Evolutionary conservation across 2,329 filamentous ascomycete species (phyloP).

Genomic region (Colletotrichum sp.): DNA sequence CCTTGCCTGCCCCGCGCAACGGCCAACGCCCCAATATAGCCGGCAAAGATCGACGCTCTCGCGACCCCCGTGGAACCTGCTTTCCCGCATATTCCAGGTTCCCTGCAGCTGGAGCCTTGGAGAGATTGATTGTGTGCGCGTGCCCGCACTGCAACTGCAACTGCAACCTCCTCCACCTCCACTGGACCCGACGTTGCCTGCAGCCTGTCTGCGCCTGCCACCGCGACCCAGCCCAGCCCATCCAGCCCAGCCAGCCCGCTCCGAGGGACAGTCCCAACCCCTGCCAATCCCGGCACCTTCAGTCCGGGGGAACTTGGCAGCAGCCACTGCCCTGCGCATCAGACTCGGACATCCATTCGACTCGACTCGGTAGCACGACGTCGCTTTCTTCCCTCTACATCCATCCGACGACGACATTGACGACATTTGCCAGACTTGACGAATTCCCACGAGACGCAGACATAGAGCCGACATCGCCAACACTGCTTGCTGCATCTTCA

Average conservation of each 20-base stretch:
- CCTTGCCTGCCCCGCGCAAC: background rate
- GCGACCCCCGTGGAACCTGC: background rate
- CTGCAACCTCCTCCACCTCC: background rate
- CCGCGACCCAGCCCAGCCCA: background rate
- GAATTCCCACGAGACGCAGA: background rate
- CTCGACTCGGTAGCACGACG: background rate
- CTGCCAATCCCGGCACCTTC: conserved; percentile 23
- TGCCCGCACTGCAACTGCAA: background rate
- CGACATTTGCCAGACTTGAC: background rate
- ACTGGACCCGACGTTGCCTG: background rate
- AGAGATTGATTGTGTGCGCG: background rate
- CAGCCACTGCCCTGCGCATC: background rate
- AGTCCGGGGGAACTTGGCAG: conserved; percentile 19
- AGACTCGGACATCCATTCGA: background rate
- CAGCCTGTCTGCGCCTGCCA: background rate
- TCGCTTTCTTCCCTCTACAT: background rate
- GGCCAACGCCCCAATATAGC: background rate
- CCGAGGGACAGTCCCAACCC: background rate
- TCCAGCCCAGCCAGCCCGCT: background rate
- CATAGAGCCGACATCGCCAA: background rate
- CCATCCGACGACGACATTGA: background rate
- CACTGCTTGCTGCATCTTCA: background rate
- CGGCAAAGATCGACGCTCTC: background rate
- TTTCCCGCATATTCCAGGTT: background rate
- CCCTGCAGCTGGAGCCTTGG: background rate